A percentile compares a stretch with the other conserved stretches of the same genome.
These are phyloP conservation scores for Malassezia globosa DNA, from an alignment of 1,284 basidiomycete species.

Conservation along the genomic window DNA sequence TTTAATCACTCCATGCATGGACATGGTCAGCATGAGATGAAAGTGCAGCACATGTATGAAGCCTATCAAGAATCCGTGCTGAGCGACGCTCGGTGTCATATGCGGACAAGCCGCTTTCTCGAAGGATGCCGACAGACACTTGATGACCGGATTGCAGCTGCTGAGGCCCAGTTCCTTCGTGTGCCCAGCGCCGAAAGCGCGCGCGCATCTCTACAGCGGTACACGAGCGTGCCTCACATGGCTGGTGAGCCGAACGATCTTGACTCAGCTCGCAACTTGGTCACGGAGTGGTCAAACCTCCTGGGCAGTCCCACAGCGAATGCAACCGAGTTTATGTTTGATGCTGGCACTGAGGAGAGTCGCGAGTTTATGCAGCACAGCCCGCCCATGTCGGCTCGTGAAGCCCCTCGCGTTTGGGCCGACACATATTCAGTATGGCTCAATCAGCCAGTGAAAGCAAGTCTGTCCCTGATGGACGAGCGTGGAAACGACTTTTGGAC, in stretches of 20 bases:
- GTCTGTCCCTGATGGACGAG: constrained; percentile 28
- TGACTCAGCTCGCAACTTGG: constrained; percentile 24
- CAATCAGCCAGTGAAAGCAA: constrained; percentile 35
- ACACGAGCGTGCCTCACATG: constrained; percentile 32
- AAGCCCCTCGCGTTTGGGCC: constrained; percentile 28
- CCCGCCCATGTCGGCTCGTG: too few species aligned
- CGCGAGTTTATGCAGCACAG: constrained; percentile 23
- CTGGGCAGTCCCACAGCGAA: constrained; percentile 27
- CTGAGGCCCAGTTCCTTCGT: constrained; percentile 22
- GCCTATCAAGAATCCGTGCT: too few species aligned
- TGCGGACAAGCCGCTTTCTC: not conserved
- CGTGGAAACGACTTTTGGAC: constrained; percentile 53
- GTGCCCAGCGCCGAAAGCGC: constrained; percentile 22
- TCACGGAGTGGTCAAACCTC: constrained; percentile 34
- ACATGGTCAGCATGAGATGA: too few species aligned
- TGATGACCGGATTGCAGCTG: not conserved
- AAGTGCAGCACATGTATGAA: too few species aligned
- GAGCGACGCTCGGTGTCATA: too few species aligned
- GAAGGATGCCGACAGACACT: not conserved
- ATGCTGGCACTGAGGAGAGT: constrained; percentile 32
- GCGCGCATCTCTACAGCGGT: constrained; percentile 25
- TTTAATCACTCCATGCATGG: too few species aligned
- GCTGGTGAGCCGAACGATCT: constrained; percentile 32
- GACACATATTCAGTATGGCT: constrained; percentile 45
- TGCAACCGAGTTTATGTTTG: constrained; percentile 26